Base-by-base conservation (phyloP, 495 filamentous ascomycete genomes). In the Talaromyces wortmannii region DNA sequence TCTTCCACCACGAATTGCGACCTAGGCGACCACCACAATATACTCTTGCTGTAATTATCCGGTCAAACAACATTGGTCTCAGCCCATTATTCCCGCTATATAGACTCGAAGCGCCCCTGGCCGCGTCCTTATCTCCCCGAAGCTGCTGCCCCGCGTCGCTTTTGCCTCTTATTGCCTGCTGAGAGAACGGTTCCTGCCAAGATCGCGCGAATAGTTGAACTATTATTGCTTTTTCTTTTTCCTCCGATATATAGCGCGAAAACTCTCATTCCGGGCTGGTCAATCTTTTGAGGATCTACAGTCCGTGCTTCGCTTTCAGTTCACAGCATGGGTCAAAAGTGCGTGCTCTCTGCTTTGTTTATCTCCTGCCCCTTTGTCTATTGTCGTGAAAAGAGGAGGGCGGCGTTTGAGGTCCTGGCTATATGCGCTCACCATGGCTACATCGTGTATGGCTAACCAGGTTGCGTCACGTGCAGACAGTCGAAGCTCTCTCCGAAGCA, bases 401-500 rank as follows among this genome's bases (percentile, higher is more conserved):
- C 13, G 5, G 23, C 23, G 23, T 23, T 23, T 23, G 23, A 4
- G 23, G 4, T 23, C 23, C 23, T 23, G 23, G 23, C 23, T 23
- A 23, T 4, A 23, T 23, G 23, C 23, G 23, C 4, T 23, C 23
- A n/a, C 5, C 8, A 13, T 40, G 13, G 8, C 13, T 40, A 40
- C 36, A 13, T 23, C 36, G 36, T 13, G 8, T 13, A 1, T 40
- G 36, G 36, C 36, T 40, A 40, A 40, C 36, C 13, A 5, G 36
- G 13, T 2, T 13, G 36, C 13, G 36, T 40, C 36, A 15, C 18
- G 5, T 57, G 31, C 59, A 95, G 90, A 66, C 89, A 94, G 73
- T 92, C 89, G 36, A 98, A 97, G 77, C 88, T 99, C 63, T 95
- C 91, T 43, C 89, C 91, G 62, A 84, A 95, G 66, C 91, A 97